phyloP scores from a whole-genome alignment of 108 stramenopile species.

The Stephanodiscus triporus region DNA sequence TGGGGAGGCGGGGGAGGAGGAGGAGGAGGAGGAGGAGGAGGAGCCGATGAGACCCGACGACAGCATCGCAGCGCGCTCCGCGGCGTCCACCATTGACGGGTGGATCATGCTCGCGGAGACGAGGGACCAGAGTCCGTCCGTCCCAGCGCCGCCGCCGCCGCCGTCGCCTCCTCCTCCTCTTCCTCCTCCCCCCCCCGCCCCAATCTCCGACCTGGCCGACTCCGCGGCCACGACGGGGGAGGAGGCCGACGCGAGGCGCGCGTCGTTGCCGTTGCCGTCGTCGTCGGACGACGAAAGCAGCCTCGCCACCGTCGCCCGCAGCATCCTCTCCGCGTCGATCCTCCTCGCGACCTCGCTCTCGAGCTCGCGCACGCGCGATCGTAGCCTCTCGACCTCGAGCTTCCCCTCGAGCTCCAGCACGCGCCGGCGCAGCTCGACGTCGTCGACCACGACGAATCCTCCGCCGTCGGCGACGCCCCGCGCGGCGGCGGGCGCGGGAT shows the following conservation, averaged over 20 bases:
- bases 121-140: conserved; percentile 11
- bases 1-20: too few relatives aligned
- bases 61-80: conserved; percentile 3
- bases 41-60: too few relatives aligned
- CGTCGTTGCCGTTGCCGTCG: too few relatives aligned
- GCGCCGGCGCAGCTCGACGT: neutral
- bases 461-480: too few relatives aligned
- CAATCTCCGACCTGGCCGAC: too few relatives aligned
- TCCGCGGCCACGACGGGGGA: too few relatives aligned
- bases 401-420: conserved; percentile 4
- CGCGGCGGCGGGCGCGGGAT: too few relatives aligned
- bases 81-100: neutral
- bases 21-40: too few relatives aligned
- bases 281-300: neutral
- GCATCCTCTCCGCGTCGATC: neutral
- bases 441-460: neutral
- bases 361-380: neutral
- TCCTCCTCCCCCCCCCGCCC: neutral
- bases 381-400: neutral
- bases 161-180: neutral
- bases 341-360: neutral
- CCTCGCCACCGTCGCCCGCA: neutral
- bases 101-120: conserved; percentile 14
- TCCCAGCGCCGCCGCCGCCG: too few relatives aligned
- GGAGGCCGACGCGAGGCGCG: too few relatives aligned